Evolutionary conservation across 2,329 filamentous ascomycete species (phyloP), one percentile per base, ranked within the genome.

Genomic region (Fusarium torreyae): DNA sequence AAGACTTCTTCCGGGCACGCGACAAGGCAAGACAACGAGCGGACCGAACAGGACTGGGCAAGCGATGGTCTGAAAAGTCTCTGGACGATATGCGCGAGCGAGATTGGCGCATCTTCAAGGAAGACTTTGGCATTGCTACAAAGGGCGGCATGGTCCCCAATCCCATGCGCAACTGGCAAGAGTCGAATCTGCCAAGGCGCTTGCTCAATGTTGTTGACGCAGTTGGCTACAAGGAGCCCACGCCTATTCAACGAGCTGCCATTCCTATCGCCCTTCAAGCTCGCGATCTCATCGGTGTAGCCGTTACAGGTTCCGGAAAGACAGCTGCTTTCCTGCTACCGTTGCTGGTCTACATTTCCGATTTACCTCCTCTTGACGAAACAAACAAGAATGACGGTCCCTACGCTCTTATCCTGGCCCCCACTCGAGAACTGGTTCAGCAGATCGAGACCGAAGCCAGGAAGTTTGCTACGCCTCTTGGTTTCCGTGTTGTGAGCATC

Each of bases 41-140:
- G 13, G 85, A 87, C 64, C 88, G 92, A 66, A 93, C 91, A 68
- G 91, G 91, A 34, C 85, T 97, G 58, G 94, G 97, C 74, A 94
- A 94, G 79, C 94, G 97, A 80, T 99, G 96, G 96, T 94, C 92
- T 57, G 93, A 98, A 77, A 99, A 99, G 88, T 88, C 87, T 66
- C 84, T 98, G 67, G 89, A 92, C 15, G 93, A 97, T 75, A 99
- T 99, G 96, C 92, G 94, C 67, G 94, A 98, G 81, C 88, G 96
- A 78, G 96, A 99, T 81, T 99, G 96, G 96, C 93, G 96, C 77
- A 98, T 99, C 74, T 98, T 99, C 89, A 99, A 98, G 82, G 96
- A 98, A 80, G 94, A 99, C 80, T 98, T 97, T 83, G 97, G 96
- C 74, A 99, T 99, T 77, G 87, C 91, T 40, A 98, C 94, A 10